These are phyloP conservation scores for Bimuria novae-zelandiae DNA, from an alignment of 2,329 filamentous ascomycete species.

Conservation along the genomic window DNA sequence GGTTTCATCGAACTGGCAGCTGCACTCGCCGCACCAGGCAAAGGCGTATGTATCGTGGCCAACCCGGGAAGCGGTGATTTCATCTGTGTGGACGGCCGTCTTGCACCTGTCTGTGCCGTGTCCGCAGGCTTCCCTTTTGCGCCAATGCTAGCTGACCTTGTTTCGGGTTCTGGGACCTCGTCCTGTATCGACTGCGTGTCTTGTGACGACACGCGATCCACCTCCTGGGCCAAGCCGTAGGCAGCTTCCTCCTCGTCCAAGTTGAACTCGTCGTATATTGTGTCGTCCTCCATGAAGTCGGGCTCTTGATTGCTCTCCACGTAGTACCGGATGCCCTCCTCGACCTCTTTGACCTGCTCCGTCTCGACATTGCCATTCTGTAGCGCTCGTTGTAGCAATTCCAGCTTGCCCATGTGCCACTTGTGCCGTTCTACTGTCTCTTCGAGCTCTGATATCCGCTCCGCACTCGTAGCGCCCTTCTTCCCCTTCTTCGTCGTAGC, in stretches of 20 bases:
- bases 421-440: slow-evolving; percentile 87
- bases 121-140: slow-evolving; percentile 66
- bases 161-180: slow-evolving; percentile 67
- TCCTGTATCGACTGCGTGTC: slow-evolving; percentile 92
- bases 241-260: slow-evolving; percentile 89
- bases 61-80: slow-evolving; percentile 94
- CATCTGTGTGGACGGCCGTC: slow-evolving; percentile 84
- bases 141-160: slow-evolving; percentile 55
- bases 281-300: slow-evolving; percentile 93
- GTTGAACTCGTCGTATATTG: slow-evolving; percentile 91
- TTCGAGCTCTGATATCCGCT: slow-evolving; percentile 86
- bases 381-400: slow-evolving; percentile 84
- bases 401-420: slow-evolving; percentile 92
- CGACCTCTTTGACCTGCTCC: slow-evolving; percentile 83
- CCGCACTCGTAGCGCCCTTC: slow-evolving; percentile 79
- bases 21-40: slow-evolving; percentile 64
- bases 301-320: slow-evolving; percentile 86
- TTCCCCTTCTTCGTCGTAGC: slow-evolving; percentile 95
- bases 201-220: slow-evolving; percentile 90
- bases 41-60: slow-evolving; percentile 81
- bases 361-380: slow-evolving; percentile 92
- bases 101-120: slow-evolving; percentile 57
- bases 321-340: slow-evolving; percentile 94
- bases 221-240: slow-evolving; percentile 79
- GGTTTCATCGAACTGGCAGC: slow-evolving; percentile 81